Conservation (phyloP, 2,329 filamentous ascomycete genomes). For the Microcyclosporella mali region DNA sequence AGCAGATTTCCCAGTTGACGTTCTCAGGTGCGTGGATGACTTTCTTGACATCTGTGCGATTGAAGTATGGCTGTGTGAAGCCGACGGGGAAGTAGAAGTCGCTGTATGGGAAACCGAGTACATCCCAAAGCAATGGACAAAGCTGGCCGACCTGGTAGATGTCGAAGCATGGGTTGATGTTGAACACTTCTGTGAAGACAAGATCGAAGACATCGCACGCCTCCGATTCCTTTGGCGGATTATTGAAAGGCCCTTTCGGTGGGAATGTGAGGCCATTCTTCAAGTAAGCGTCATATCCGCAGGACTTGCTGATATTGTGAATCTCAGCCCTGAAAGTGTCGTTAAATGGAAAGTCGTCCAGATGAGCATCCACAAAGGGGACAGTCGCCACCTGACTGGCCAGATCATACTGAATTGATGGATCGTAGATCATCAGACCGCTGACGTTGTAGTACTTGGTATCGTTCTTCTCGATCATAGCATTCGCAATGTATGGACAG, state of each 20-base stretch:
- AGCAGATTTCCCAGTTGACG: slow-evolving; percentile 24
- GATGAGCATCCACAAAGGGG: slow-evolving; percentile 14
- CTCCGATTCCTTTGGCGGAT: slow-evolving; percentile 2
- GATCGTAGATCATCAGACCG: slow-evolving; percentile 31
- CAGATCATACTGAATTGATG: slow-evolving; percentile 31
- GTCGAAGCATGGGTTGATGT: slow-evolving; percentile 32
- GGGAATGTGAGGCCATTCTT: slow-evolving; percentile 41
- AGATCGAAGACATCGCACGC: slow-evolving; percentile 30
- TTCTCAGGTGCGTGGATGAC: slow-evolving; percentile 44
- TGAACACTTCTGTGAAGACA: slow-evolving; percentile 26
- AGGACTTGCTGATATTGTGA: slow-evolving; percentile 29
- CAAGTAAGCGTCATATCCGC: slow-evolving; percentile 39
- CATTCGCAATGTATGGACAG: slow-evolving; percentile 30
- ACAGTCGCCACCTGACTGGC: slow-evolving; percentile 4
- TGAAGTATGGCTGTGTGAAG: slow-evolving; percentile 39
- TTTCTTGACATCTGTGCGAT: slow-evolving; percentile 46
- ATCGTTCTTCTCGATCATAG: slow-evolving; percentile 26
- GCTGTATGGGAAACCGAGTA: slow-evolving; percentile 12
- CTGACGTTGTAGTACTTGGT: slow-evolving; percentile 31
- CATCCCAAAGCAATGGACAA: slow-evolving; percentile 25
- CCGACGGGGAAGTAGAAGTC: slow-evolving; percentile 9
- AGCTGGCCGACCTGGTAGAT: slow-evolving; percentile 29
- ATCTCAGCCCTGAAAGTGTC: slow-evolving; percentile 35
- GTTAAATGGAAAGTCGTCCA: slow-evolving; percentile 38
- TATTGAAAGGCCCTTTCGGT: slow-evolving; percentile 23